Evolutionary conservation across 2,329 filamentous ascomycete genomes (phyloP).

Genomic region (Sarocladium oryzae): DNA sequence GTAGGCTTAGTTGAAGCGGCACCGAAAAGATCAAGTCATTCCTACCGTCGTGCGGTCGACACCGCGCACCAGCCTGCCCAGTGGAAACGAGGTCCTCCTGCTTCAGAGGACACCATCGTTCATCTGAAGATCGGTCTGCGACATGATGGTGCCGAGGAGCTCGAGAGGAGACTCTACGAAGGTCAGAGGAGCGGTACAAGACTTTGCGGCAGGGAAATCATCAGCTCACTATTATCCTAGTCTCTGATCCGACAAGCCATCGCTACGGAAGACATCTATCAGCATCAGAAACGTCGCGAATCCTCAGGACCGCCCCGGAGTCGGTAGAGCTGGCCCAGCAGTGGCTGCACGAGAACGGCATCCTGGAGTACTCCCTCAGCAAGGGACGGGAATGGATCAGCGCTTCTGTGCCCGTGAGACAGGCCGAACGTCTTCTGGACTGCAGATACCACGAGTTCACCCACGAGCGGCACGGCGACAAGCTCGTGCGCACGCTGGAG

Average conservation of each 20-base stretch:
- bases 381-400: conserved; percentile 1
- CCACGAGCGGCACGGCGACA: not conserved
- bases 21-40: too few species aligned
- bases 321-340: not conserved
- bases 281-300: too few species aligned
- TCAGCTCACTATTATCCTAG: too few species aligned
- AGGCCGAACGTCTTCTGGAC: conserved; percentile 7
- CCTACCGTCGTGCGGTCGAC: not conserved
- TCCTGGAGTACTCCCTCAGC: not conserved
- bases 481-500: conserved; percentile 6
- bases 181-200: too few species aligned
- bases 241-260: too few species aligned
- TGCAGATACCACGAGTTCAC: conserved; percentile 10
- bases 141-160: conserved; percentile 2
- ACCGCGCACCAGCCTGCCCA: not conserved
- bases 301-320: not conserved
- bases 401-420: not conserved
- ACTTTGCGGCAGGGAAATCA: too few species aligned
- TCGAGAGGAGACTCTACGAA: conserved; percentile 7
- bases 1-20: too few species aligned
- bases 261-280: too few species aligned
- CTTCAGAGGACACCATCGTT: not conserved
- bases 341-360: conserved; percentile 1
- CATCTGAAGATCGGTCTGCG: conserved; percentile 8
- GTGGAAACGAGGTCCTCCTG: conserved; percentile 2